Percentiles rank a stretch among this genome's conserved stretches.
Conservation (phyloP, 345 rosid species). For the Trapa bicornis region DNA sequence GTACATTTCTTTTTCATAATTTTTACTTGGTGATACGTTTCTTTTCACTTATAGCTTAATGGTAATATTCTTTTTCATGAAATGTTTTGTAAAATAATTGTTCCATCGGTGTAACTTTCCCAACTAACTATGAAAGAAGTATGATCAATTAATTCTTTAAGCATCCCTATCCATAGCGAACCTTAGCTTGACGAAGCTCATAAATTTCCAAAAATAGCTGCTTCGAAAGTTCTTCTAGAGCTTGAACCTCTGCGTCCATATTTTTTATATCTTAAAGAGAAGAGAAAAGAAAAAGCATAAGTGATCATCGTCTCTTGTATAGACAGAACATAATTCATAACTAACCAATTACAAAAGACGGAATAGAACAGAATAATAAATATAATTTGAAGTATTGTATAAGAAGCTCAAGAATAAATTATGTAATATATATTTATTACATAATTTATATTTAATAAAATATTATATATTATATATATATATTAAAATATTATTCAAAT, state of each 20-base stretch:
- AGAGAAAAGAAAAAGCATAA: conserved; percentile 1
- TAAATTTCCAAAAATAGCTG: conserved; percentile 93
- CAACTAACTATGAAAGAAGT: not conserved
- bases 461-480: too few relatives aligned
- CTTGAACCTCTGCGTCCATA: conserved; percentile 90
- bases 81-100: too few relatives aligned
- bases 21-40: too few relatives aligned
- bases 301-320: not conserved
- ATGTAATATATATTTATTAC: too few relatives aligned
- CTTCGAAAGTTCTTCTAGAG: conserved; percentile 89
- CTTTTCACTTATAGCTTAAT: too few relatives aligned
- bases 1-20: too few relatives aligned
- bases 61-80: too few relatives aligned
- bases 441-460: too few relatives aligned
- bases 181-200: conserved; percentile 98
- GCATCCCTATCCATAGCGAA: conserved; percentile 8
- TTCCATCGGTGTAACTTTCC: too few relatives aligned
- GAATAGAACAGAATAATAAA: not conserved
- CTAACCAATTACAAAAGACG: not conserved
- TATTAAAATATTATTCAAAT: too few relatives aligned
- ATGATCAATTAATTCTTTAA: not conserved
- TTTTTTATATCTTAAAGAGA: conserved; percentile 50
- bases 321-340: not conserved
- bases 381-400: not conserved
- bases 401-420: not conserved